Conservation (phyloP, 495 filamentous ascomycete species). For the Aspergillus egyptiacus region DNA sequence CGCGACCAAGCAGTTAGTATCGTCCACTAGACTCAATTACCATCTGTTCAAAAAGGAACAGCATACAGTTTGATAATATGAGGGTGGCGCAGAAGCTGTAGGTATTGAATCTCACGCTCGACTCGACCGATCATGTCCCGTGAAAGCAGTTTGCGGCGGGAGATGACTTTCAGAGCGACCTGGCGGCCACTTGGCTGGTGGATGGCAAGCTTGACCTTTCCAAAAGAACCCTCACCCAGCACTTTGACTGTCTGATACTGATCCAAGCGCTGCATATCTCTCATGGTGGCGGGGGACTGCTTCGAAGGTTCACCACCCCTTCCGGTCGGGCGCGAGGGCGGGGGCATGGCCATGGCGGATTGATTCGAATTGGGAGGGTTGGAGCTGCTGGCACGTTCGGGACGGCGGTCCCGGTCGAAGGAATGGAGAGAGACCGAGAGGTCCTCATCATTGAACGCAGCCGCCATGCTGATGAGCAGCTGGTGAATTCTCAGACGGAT, state of each 20-base stretch:
- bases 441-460: constrained; percentile 76
- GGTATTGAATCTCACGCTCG: constrained; percentile 95
- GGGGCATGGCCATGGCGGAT: constrained; percentile 46
- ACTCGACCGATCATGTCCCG: constrained; percentile 96
- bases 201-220: constrained; percentile 94
- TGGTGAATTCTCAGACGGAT: constrained; percentile 13
- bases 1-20: background rate
- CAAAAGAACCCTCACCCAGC: constrained; percentile 92
- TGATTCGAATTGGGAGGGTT: constrained; percentile 25
- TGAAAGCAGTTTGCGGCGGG: constrained; percentile 87
- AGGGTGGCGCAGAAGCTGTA: constrained; percentile 90
- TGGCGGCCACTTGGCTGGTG: constrained; percentile 87
- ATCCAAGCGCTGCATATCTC: constrained; percentile 72
- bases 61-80: constrained; percentile 98
- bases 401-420: constrained; percentile 46
- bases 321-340: constrained; percentile 37
- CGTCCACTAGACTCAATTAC: background rate
- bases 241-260: constrained; percentile 87
- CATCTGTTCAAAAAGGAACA: background rate
- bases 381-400: constrained; percentile 29
- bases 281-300: constrained; percentile 42
- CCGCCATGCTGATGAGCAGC: constrained; percentile 36
- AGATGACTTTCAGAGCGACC: constrained; percentile 96
- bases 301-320: constrained; percentile 27
- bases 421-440: constrained; percentile 80